Conservation (phyloP, 1,139 yeast species). For the Pneumocystis canis region DNA sequence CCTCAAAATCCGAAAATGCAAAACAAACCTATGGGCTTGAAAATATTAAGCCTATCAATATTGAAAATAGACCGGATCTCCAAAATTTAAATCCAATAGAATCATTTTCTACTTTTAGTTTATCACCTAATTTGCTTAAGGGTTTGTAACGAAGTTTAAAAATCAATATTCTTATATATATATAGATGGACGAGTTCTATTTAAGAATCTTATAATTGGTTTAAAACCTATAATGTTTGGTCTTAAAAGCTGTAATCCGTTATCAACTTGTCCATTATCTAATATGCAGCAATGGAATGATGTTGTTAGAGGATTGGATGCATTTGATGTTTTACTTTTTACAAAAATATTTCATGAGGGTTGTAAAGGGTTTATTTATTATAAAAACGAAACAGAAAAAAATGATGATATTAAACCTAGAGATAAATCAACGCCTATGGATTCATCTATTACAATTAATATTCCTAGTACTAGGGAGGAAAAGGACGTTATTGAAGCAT, state of each 20-base stretch:
- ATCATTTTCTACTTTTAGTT: background rate
- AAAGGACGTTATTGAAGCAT: constrained; percentile 87
- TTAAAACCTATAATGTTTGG: constrained; percentile 84
- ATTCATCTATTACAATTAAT: constrained; percentile 11
- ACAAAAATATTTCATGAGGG: constrained; percentile 73
- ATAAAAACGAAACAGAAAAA: constrained; percentile 36
- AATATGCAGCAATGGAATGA: constrained; percentile 72
- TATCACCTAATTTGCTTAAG: background rate
- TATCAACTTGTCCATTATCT: constrained; percentile 52
- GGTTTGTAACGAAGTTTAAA: background rate
- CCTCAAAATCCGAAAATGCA: background rate
- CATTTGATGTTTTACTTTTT: constrained; percentile 68
- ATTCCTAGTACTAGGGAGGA: constrained; percentile 65
- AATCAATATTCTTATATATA: constrained; percentile 33
- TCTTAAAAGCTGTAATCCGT: constrained; percentile 77
- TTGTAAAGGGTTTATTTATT: constrained; percentile 63
- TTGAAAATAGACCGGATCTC: background rate
- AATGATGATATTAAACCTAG: constrained; percentile 15
- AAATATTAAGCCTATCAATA: background rate
- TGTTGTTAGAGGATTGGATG: constrained; percentile 65
- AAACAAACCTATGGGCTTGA: background rate
- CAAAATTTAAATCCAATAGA: background rate
- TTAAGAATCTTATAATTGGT: constrained; percentile 79
- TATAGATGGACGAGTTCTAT: constrained; percentile 75
- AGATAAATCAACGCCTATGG: constrained; percentile 28